phyloP scores from a whole-genome alignment of 192 early-diverging fungal species.

The Backusella tuberculispora region DNA sequence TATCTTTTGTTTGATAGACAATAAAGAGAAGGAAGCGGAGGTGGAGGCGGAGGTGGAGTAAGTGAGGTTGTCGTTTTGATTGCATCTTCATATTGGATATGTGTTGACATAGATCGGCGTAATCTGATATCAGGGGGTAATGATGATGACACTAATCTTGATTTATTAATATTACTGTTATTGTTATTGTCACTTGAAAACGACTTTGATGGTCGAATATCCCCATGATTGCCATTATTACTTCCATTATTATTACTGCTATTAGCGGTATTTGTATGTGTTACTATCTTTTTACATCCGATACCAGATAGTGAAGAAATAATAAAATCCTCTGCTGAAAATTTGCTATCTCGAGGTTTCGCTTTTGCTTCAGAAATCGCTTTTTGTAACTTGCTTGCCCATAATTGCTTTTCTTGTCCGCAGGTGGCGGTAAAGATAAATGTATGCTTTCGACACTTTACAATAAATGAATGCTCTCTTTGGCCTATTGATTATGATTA shows the following conservation, averaged over 20 bases:
- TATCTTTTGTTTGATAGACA: conserved; percentile 11
- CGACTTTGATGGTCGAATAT: not conserved
- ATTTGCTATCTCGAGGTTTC: not conserved
- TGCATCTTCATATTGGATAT: not conserved
- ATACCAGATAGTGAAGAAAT: conserved; percentile 30
- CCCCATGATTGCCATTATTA: not conserved
- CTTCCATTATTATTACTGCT: not conserved
- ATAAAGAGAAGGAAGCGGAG: not conserved
- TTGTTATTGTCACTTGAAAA: not conserved
- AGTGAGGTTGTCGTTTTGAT: not conserved
- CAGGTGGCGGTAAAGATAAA: conserved; percentile 62
- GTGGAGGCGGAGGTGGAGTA: not conserved
- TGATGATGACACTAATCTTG: not conserved
- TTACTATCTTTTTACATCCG: not conserved
- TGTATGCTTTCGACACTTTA: conserved; percentile 28
- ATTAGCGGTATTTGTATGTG: conserved; percentile 16
- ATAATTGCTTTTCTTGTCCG: conserved; percentile 54
- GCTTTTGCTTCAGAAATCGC: conserved; percentile 41
- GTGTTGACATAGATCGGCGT: not conserved
- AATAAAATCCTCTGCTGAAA: conserved; percentile 24
- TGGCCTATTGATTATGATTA: not conserved
- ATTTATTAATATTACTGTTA: not conserved
- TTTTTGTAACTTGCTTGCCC: conserved; percentile 50
- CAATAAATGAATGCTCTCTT: conserved; percentile 14
- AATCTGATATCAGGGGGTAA: not conserved